These are phyloP conservation scores for Plasmodium cynomolgi DNA, from an alignment of 169 alveolate species.

Conservation along the genomic window DNA sequence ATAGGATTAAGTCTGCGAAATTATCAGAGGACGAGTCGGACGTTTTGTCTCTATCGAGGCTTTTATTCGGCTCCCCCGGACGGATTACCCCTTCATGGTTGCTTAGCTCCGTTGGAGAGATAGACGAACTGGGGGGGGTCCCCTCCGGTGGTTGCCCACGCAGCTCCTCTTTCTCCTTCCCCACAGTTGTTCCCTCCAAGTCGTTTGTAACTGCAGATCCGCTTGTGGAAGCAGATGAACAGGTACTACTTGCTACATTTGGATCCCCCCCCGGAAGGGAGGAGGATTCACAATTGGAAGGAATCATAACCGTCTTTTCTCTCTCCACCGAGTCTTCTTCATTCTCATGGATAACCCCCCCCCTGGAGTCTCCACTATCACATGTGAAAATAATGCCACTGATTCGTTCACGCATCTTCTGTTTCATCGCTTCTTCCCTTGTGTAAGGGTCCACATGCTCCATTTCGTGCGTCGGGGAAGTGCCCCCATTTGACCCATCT, in stretches of 20 bases:
- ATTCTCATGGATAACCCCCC: not conserved
- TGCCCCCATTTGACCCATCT: not conserved
- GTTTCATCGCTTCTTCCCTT: not conserved
- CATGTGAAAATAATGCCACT: not conserved
- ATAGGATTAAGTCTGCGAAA: constrained; percentile 30
- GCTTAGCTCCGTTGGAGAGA: not conserved
- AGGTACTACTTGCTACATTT: not conserved
- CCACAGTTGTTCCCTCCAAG: not conserved
- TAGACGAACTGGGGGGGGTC: not conserved
- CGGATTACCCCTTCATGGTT: not conserved
- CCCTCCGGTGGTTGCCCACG: not conserved
- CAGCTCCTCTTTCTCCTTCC: not conserved
- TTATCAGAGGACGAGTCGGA: constrained; percentile 4
- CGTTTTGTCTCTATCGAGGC: not conserved
- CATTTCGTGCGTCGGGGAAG: not conserved
- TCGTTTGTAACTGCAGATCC: not conserved
- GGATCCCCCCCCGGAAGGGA: not conserved
- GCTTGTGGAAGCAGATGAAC: not conserved
- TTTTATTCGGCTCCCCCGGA: not conserved
- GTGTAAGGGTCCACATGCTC: not conserved
- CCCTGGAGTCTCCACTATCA: not conserved
- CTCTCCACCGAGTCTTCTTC: not conserved
- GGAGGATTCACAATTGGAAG: not conserved
- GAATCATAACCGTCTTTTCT: not conserved
- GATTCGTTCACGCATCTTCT: not conserved